A percentile compares a stretch with the other conserved stretches of the same genome.
These are phyloP conservation scores for Helotiales sp. DNA, from an alignment of 2,329 filamentous ascomycete species.

Conservation along the genomic window DNA sequence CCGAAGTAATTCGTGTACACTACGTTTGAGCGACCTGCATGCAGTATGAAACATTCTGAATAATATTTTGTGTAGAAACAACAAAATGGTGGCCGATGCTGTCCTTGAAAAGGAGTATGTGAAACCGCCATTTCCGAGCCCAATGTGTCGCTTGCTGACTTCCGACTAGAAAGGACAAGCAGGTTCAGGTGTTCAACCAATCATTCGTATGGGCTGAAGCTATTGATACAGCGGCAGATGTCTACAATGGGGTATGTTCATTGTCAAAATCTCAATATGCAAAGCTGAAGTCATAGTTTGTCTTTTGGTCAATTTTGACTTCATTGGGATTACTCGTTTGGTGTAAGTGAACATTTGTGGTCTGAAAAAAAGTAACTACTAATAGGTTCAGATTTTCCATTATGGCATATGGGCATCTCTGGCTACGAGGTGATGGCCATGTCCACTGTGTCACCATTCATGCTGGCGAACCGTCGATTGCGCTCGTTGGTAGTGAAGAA, in stretches of 20 bases:
- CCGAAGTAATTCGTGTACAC: conserved; percentile 76
- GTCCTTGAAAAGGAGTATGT: conserved; percentile 77
- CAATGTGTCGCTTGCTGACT: conserved; percentile 41
- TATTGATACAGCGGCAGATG: conserved; percentile 82
- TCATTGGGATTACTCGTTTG: conserved; percentile 88
- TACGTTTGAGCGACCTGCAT: conserved; percentile 40
- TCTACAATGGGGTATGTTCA: conserved; percentile 81
- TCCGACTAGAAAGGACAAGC: conserved; percentile 71
- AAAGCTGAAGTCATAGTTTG: conserved; percentile 62
- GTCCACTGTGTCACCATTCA: conserved; percentile 78
- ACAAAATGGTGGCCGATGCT: conserved; percentile 53
- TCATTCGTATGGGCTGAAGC: conserved; percentile 76
- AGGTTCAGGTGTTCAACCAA: conserved; percentile 71
- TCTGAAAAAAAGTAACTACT: conserved; percentile 13
- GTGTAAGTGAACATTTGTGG: conserved; percentile 67
- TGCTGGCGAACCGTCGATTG: conserved; percentile 74
- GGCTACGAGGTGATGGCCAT: conserved; percentile 92
- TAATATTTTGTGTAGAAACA: conserved; percentile 45
- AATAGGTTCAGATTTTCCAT: conserved; percentile 74
- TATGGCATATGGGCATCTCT: conserved; percentile 99
- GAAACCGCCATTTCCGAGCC: conserved; percentile 15
- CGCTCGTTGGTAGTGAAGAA: conserved; percentile 72
- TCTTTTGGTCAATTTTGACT: conserved; percentile 95
- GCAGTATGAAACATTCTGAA: conserved; percentile 42
- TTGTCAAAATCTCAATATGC: conserved; percentile 27